A percentile compares a stretch with the other conserved stretches of the same genome.
Conservation (phyloP, 192 early-diverging fungal species). For the Coemansia sp. region DNA sequence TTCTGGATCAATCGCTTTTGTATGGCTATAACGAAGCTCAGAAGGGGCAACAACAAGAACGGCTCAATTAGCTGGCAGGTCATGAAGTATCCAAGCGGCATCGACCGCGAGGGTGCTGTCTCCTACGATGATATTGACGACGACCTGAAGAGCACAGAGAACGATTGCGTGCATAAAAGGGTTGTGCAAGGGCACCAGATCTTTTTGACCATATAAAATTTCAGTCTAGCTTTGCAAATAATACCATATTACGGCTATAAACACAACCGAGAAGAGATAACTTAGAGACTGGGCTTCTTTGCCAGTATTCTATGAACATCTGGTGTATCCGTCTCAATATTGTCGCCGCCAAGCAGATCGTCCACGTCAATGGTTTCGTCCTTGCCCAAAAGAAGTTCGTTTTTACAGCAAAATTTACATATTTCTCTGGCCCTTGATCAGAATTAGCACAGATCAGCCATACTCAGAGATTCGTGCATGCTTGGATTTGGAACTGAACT, state of each 20-base stretch:
- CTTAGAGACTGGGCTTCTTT: slow-evolving; percentile 18
- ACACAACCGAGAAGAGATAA: background rate
- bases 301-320: slow-evolving; percentile 38
- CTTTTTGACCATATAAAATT: background rate
- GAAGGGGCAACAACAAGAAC: background rate
- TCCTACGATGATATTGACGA: too few species aligned
- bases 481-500: too few species aligned
- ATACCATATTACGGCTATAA: background rate
- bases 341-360: slow-evolving; percentile 81
- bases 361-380: slow-evolving; percentile 89
- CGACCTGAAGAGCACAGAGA: background rate
- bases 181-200: background rate
- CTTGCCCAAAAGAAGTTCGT: slow-evolving; percentile 80
- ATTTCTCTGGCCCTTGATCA: too few species aligned
- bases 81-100: too few species aligned
- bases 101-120: too few species aligned
- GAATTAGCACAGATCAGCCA: too few species aligned
- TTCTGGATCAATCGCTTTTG: too few species aligned
- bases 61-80: too few species aligned
- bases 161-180: background rate
- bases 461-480: too few species aligned
- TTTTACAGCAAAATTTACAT: too few species aligned
- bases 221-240: background rate
- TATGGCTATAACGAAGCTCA: too few species aligned
- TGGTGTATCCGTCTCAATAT: slow-evolving; percentile 8